Conservation (phyloP, 371 early-diverging fungal genomes). For the Mortierella sp. region DNA sequence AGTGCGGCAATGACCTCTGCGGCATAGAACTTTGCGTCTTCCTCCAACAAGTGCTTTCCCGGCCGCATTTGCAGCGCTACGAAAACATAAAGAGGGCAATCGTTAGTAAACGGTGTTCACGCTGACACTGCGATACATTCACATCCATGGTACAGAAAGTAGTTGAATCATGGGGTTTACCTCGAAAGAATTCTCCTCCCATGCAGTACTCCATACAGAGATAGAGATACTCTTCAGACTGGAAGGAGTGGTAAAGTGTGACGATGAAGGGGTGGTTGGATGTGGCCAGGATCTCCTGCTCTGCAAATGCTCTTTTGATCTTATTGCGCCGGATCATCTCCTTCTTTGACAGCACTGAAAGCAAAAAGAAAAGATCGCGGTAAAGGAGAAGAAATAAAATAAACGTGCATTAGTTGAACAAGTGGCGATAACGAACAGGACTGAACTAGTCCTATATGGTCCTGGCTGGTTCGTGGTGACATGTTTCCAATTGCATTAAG, state of each 20-base stretch:
- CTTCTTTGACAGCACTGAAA: slow-evolving; percentile 86
- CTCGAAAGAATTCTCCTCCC: slow-evolving; percentile 98
- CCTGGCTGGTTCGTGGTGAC: background rate
- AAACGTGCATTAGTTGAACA: background rate
- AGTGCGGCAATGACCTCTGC: slow-evolving; percentile 96
- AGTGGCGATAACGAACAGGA: background rate
- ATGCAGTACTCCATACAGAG: slow-evolving; percentile 99
- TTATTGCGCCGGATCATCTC: slow-evolving; percentile 98
- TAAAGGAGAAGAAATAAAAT: background rate
- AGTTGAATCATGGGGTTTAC: too few relatives aligned
- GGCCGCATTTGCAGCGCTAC: slow-evolving; percentile 86
- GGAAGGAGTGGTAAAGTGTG: slow-evolving; percentile 96
- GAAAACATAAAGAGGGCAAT: background rate
- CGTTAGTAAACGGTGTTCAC: too few relatives aligned
- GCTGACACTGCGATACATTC: background rate
- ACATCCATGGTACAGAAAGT: too few relatives aligned
- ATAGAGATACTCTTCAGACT: slow-evolving; percentile 94
- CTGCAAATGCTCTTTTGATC: slow-evolving; percentile 95
- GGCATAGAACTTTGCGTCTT: slow-evolving; percentile 96
- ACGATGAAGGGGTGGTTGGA: slow-evolving; percentile 98
- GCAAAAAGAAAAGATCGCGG: background rate
- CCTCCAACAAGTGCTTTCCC: slow-evolving; percentile 87
- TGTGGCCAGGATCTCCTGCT: slow-evolving; percentile 94
- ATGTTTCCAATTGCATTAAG: background rate
- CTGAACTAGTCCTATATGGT: background rate